phyloP scores from a whole-genome alignment of 2,329 filamentous ascomycete species.

The Botrytis medusae region DNA sequence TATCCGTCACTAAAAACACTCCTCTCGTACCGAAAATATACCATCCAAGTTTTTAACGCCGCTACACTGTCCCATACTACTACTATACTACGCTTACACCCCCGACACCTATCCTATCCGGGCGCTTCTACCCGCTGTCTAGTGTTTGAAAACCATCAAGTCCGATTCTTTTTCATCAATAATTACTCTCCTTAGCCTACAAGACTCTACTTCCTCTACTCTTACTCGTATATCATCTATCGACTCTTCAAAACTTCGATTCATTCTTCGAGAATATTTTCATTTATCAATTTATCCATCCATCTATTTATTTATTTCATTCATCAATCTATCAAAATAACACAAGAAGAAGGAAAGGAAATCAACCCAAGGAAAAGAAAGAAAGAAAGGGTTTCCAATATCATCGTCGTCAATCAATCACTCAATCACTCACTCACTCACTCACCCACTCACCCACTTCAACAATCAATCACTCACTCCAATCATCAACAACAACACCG shows the following conservation, averaged over 20 bases:
- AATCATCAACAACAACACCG: neutral
- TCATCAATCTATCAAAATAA: neutral
- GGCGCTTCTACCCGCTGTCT: neutral
- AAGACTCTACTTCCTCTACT: too few species aligned
- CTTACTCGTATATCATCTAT: neutral
- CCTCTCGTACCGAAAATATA: too few species aligned
- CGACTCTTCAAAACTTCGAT: neutral
- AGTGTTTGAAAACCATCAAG: neutral
- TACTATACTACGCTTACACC: neutral
- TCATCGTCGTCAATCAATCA: neutral
- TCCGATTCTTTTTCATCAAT: neutral
- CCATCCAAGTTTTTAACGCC: neutral
- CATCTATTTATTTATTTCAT: neutral
- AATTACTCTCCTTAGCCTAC: too few species aligned
- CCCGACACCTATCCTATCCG: neutral
- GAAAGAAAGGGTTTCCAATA: neutral
- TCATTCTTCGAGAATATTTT: neutral
- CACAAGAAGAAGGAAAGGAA: neutral
- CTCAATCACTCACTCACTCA: too few species aligned
- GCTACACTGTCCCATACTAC: neutral
- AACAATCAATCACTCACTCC: neutral
- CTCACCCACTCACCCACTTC: too few species aligned
- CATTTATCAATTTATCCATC: neutral
- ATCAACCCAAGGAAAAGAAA: neutral
- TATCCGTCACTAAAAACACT: neutral